Base-by-base conservation (phyloP, 495 filamentous ascomycete species). In the Aspergillus diversus region DNA sequence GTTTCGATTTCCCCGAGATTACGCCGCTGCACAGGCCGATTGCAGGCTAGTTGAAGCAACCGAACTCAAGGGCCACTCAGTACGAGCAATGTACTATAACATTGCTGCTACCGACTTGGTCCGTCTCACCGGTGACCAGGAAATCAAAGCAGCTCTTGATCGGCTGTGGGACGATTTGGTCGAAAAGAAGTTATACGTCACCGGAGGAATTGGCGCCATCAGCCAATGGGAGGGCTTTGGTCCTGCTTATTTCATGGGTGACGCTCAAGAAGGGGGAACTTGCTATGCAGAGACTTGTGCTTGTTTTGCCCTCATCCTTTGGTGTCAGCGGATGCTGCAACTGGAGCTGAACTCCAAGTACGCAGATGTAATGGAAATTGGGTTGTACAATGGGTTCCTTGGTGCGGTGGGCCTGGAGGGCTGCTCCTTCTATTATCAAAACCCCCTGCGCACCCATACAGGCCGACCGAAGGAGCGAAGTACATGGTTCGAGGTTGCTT, bases 241-340 rank as follows among this genome's bases (percentile, higher is more conserved):
- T 0, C 75, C 82, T 35, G 80, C 84, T 56, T 87, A 86, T 63
- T 86, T 85, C 61, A 68, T 87, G 6, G 83, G 83, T 5, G 74
- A 81, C 3, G 84, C 80, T 0, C 81, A 86, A 57, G 84, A 87
- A 50, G 84, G 84, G 11, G 85, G 85, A 0, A 57, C 46, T 37
- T 88, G 84, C 63, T 87, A 86, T 67, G 79, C 84, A 13, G 86
- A 87, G 69, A 87, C 85, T 5, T 88, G 85, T 62, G 84, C 84
- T 3, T 79, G 77, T 1, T 85, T 87, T 64, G 85, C 81, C n/a
- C 73, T 86, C 33, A 87, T 87, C 69, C 84, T 87, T 79, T 69
- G 86, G 6, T 82, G 83, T 9, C 81, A 86, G 61, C 72, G 84
- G 5, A 57, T 86, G 13, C 67, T 87, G 3, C 76, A 83, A 63